Evolutionary conservation across 2,329 filamentous ascomycete genomes (phyloP), one percentile per base, ranked within the genome.

Genomic region (Cytospora chrysosperma): DNA sequence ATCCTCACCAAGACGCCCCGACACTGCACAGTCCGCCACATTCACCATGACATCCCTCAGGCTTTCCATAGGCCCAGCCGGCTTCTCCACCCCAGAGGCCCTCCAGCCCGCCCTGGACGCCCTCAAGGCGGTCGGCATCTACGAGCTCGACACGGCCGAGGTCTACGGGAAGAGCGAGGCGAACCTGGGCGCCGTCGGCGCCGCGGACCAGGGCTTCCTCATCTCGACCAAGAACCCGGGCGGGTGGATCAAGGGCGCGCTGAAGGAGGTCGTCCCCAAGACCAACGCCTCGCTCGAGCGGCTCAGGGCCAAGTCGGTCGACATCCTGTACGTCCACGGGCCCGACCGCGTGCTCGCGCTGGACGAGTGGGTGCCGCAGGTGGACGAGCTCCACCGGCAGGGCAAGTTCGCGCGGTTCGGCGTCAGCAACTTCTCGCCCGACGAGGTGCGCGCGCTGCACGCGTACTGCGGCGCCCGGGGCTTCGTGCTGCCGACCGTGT

Each of bases 401-500:
- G 88, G 89, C 15, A 90, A 90, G 68, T 92, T 93, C 69, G 82
- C 87, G 12, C 80, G 85, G 58, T 74, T 92, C 3, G 89, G 88
- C 0, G 71, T 92, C 34, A 86, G 82, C 65, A 92, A 92, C 72
- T 92, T 83, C 70, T 86, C 88, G 0, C 84, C 88, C 0, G 91
- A 88, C 75, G 89, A 92, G 70, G 87, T 92, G 5, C 88, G 88
- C 0, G 88, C 91, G 72, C 81, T 91, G 8, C 85, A 85, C 56
- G 85, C 86, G 67, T 82, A 87, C 55, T 72, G 71, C 66, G 72
- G 74, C 40, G 68, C 69, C 21, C 74, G 78, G 4, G 75, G 74
- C 49, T 79, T 74, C 53, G 72, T 79, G 4, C 68, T 76, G 5
- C 81, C 80, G 0, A 70, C 72, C 0, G 77, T 81, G 12, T 83